Percentiles rank a stretch among this genome's conserved stretches.
Conservation (phyloP, 306 rosid genomes). For the Gastrolobium bilobum region DNA sequence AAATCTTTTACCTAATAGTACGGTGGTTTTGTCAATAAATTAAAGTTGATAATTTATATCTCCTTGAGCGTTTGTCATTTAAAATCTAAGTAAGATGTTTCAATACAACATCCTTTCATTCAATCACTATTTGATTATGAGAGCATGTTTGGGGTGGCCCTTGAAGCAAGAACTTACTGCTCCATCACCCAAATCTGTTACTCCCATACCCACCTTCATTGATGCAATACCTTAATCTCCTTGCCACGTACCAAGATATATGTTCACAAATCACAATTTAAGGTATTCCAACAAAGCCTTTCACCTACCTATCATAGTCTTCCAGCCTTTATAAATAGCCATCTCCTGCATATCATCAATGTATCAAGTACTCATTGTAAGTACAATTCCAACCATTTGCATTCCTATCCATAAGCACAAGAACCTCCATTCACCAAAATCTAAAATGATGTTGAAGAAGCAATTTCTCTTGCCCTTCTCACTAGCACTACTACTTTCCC, state of each 20-base stretch:
- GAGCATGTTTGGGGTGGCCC: not conserved
- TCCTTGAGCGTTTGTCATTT: too few species aligned
- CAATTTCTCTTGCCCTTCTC: constrained; percentile 44
- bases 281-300: constrained; percentile 9
- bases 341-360: not conserved
- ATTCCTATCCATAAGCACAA: not conserved
- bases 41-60: too few species aligned
- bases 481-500: constrained; percentile 24
- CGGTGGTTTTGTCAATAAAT: too few species aligned
- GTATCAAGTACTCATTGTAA: constrained; percentile 45
- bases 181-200: constrained; percentile 43
- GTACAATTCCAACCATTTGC: not conserved
- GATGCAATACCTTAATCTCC: constrained; percentile 43
- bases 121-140: too few species aligned
- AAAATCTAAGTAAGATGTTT: too few species aligned
- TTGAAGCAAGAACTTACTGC: constrained; percentile 54
- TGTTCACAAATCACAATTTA: constrained; percentile 38
- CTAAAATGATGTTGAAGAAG: constrained; percentile 29
- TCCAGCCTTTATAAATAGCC: constrained; percentile 44
- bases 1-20: too few species aligned
- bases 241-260: not conserved
- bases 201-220: constrained; percentile 10
- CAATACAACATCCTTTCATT: too few species aligned
- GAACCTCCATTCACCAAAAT: not conserved
- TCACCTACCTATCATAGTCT: constrained; percentile 49